A percentile compares a stretch with the other conserved stretches of the same genome.
Evolutionary conservation across 1,139 yeast genomes (phyloP).

Genomic region (Trichomonascaceae sp.): DNA sequence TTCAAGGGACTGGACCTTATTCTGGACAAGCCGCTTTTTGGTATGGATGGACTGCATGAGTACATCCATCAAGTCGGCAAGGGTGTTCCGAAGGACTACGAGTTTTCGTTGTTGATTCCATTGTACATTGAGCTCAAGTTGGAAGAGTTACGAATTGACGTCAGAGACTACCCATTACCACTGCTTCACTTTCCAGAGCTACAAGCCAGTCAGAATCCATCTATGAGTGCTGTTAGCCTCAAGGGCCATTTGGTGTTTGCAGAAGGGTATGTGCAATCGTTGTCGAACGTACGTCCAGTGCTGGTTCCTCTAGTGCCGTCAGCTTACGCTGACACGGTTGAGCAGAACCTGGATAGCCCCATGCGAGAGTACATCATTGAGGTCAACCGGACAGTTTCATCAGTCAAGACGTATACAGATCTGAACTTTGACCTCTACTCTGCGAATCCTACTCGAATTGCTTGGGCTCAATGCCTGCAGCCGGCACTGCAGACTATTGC

Average conservation of each 20-base stretch:
- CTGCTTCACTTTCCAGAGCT: slow-evolving; percentile 30
- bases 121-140: slow-evolving; percentile 36
- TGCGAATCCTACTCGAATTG: slow-evolving; percentile 47
- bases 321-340: slow-evolving; percentile 19
- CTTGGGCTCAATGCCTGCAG: slow-evolving; percentile 80
- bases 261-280: slow-evolving; percentile 35
- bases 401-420: slow-evolving; percentile 61
- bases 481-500: slow-evolving; percentile 77
- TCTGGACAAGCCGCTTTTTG: slow-evolving; percentile 44
- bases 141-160: slow-evolving; percentile 39
- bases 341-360: slow-evolving; percentile 17
- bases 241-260: slow-evolving; percentile 43
- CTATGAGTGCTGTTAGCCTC: slow-evolving; percentile 23
- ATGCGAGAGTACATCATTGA: slow-evolving; percentile 39
- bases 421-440: slow-evolving; percentile 45
- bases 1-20: slow-evolving; percentile 45
- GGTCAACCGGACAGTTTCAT: slow-evolving; percentile 64
- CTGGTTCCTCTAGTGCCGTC: slow-evolving; percentile 49
- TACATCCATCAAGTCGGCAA: slow-evolving; percentile 66
- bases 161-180: slow-evolving; percentile 63
- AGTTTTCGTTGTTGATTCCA: slow-evolving; percentile 61
- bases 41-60: slow-evolving; percentile 38
- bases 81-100: slow-evolving; percentile 61
- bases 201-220: slow-evolving; percentile 25
- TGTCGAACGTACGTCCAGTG: slow-evolving; percentile 43